A percentile compares a stretch with the other conserved stretches of the same genome.
phyloP scores from a whole-genome alignment of 495 filamentous ascomycete genomes.

The Lepidopterella palustris region DNA sequence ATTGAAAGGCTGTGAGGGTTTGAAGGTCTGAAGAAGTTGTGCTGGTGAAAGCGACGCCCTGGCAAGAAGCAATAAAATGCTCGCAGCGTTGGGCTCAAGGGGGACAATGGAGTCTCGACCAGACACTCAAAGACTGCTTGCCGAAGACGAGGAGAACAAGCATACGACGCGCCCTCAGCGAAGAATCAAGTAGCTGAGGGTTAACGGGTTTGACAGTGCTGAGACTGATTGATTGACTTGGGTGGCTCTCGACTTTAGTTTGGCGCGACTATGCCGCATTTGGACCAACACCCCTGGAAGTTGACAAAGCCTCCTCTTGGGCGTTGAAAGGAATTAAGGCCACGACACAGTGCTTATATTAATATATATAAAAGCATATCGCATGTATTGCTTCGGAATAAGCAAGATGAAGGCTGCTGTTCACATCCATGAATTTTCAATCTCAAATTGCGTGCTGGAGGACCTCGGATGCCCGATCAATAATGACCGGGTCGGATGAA shows the following conservation, averaged over 20 bases:
- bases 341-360: not conserved
- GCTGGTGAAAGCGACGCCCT: not conserved
- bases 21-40: not conserved
- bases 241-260: not conserved
- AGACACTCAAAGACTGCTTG: not conserved
- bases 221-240: not conserved
- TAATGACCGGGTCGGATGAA: too few relatives aligned
- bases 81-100: not conserved
- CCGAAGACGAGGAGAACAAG: not conserved
- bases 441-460: too few relatives aligned
- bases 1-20: not conserved
- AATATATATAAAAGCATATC: too few relatives aligned
- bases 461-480: too few relatives aligned
- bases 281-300: not conserved
- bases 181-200: not conserved
- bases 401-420: too few relatives aligned
- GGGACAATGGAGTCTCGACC: not conserved
- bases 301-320: not conserved
- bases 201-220: not conserved
- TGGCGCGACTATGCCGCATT: not conserved
- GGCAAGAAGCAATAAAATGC: conserved; percentile 7
- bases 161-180: not conserved
- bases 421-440: too few relatives aligned
- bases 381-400: too few relatives aligned
- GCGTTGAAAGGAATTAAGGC: not conserved